Base-by-base conservation (phyloP, 1,139 yeast species). In the Geotrichum cucujoidarum region DNA sequence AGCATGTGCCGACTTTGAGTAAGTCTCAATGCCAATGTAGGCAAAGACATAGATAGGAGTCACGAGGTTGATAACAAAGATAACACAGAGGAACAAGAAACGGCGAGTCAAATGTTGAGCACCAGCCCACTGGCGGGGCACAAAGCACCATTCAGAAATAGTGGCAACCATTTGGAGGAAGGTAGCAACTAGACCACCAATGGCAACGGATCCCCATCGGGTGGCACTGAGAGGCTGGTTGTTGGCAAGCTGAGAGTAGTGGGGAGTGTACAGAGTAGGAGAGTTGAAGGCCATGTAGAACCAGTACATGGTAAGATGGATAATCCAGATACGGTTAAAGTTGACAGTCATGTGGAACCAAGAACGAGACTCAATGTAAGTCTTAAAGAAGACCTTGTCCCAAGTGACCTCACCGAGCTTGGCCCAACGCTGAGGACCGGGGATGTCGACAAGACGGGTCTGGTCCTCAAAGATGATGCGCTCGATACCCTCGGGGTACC, bases 401-500 rank as follows among this genome's bases (percentile, higher is more conserved):
- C 99, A 94, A 55, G 78, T 83, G 56, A 89, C 95, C 61, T 92
- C 97, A 59, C 97, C 96, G 53, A 92, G 77, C 68, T 84, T 83
- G 62, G 81, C 76, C 68, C 79, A 94, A 68, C 98, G 85, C 69
- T 92, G 96, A 61, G 82, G 87, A 54, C 81, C 78, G 39, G 97
- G 95, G 61, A 89, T 72, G 61, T 94, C 98, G 50, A 92, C 88
- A 64, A 92, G 75, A 67, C 95, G 82, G 31, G 95, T 75, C 56
- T 95, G 95, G 67, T 92, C 97, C 65, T 84, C 90, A 63, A 90
- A 80, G 45, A 84, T 78, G 63, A 92, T 90, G 72, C 95, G 83
- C 54, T 94, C 85, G 60, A 92, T 85, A 75, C 98, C 99, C 72
- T 92, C 97, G 39, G 98, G 97, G 71, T 92, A 94, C 98, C 99